Evolutionary conservation across 2,329 filamentous ascomycete species (phyloP), one percentile per base, ranked within the genome.

Genomic region (Thermothelomyces thermophilus): DNA sequence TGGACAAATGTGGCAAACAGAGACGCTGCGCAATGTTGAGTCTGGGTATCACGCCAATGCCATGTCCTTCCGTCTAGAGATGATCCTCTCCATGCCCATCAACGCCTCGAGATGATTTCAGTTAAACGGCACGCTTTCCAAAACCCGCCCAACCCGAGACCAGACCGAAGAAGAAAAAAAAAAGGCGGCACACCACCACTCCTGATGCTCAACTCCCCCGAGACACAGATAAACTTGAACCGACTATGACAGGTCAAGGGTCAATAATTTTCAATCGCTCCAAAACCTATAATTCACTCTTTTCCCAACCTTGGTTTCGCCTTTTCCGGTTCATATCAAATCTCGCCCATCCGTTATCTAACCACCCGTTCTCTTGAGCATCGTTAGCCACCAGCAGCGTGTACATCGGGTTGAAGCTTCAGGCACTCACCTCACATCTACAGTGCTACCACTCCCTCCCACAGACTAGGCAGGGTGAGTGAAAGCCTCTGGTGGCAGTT

Each of bases 401-500:
- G n/a, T n/a, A n/a, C n/a, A n/a, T n/a, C n/a, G n/a, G n/a, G n/a
- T n/a, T n/a, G n/a, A n/a, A n/a, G n/a, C n/a, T n/a, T n/a, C n/a
- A n/a, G n/a, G n/a, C n/a, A n/a, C n/a, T n/a, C n/a, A n/a, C n/a
- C n/a, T n/a, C n/a, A n/a, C n/a, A n/a, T n/a, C n/a, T n/a, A n/a
- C n/a, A n/a, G n/a, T n/a, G n/a, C n/a, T n/a, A 16, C 13, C 16
- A 33, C 14, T 20, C 16, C 5, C 17, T 22, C 17, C 28, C 13
- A 17, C 40, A 52, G 39, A 47, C 48, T 59, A 61, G 53, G 52
- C 55, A 41, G 46, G 7, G 13, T 17, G 16, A 16, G 20, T 41
- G 26, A 54, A 50, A 16, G 57, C 57, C 19, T 56, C 52, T 3
- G 54, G 40, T 1, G 53, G 53, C 22, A 60, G 24, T 60, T 73